These are phyloP conservation scores for Jatropha podagrica DNA, from an alignment of 441 rosid genomes.

Conservation along the genomic window DNA sequence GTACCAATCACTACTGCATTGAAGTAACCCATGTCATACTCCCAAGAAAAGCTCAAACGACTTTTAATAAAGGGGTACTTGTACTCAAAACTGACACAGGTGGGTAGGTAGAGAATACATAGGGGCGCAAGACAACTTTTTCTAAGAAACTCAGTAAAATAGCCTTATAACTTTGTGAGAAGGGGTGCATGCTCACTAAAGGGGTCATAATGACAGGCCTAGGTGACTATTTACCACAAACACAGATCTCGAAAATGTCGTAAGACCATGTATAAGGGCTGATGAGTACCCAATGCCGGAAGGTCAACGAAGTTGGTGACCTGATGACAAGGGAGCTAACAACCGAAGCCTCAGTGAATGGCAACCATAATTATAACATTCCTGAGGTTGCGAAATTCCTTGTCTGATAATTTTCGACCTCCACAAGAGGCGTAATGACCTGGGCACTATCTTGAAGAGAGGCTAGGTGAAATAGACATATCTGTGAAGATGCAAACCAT, in stretches of 20 bases:
- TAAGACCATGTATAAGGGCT: neutral
- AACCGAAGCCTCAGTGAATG: neutral
- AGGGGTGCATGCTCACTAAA: conserved; percentile 1
- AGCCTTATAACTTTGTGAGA: neutral
- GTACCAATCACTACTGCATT: too few species aligned
- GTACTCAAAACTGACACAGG: neutral
- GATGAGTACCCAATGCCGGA: neutral
- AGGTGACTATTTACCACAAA: neutral
- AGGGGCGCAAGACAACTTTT: neutral
- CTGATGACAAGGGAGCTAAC: neutral
- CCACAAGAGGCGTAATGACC: too few species aligned
- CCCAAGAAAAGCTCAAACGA: neutral
- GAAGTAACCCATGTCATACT: neutral
- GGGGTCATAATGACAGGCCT: neutral
- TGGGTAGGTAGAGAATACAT: neutral
- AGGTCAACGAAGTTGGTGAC: neutral
- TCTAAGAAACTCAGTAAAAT: conserved; percentile 18
- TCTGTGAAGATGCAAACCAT: too few species aligned
- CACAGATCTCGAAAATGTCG: neutral
- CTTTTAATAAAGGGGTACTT: neutral
- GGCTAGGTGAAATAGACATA: too few species aligned
- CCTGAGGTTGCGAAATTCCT: neutral
- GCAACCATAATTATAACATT: neutral
- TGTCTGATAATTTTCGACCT: too few species aligned
- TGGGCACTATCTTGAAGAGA: too few species aligned